A percentile compares a stretch with the other conserved stretches of the same genome.
Conservation (phyloP, 768 basidiomycete genomes). For the Kwoniella sp. region DNA sequence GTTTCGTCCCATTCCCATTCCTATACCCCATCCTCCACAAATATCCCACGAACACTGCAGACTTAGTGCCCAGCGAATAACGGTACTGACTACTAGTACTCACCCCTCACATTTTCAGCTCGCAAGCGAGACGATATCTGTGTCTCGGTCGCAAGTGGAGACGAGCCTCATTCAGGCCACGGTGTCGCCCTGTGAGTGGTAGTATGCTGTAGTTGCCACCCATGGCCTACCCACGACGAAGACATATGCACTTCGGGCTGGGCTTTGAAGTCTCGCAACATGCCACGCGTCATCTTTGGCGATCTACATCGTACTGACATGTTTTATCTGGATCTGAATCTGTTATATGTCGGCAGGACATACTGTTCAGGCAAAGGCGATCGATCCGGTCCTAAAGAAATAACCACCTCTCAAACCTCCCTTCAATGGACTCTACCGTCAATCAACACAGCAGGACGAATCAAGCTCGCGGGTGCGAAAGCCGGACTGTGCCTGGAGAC, state of each 20-base stretch:
- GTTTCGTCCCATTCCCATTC: no score
- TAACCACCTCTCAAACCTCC: background rate
- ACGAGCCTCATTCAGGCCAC: background rate
- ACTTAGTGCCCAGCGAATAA: no score
- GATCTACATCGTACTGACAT: no score
- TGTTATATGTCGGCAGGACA: no score
- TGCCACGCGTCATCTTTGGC: no score
- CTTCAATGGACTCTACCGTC: conserved; percentile 11
- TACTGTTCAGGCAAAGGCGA: conserved; percentile 11
- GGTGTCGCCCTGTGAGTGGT: conserved; percentile 10
- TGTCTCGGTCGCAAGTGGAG: conserved; percentile 2
- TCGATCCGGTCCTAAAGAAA: background rate
- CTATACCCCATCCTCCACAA: no score
- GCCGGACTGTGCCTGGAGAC: conserved; percentile 10
- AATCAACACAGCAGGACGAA: background rate
- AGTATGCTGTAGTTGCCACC: background rate
- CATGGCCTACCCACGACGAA: no score
- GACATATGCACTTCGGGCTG: no score
- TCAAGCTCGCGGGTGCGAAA: conserved; percentile 6
- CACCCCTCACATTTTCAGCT: background rate
- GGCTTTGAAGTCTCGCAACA: no score
- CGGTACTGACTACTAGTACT: background rate
- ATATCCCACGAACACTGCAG: no score
- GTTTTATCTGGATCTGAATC: no score
- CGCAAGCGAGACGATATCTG: conserved; percentile 7